phyloP scores from a whole-genome alignment of 768 basidiomycete genomes.

The Psilocybe sp. region DNA sequence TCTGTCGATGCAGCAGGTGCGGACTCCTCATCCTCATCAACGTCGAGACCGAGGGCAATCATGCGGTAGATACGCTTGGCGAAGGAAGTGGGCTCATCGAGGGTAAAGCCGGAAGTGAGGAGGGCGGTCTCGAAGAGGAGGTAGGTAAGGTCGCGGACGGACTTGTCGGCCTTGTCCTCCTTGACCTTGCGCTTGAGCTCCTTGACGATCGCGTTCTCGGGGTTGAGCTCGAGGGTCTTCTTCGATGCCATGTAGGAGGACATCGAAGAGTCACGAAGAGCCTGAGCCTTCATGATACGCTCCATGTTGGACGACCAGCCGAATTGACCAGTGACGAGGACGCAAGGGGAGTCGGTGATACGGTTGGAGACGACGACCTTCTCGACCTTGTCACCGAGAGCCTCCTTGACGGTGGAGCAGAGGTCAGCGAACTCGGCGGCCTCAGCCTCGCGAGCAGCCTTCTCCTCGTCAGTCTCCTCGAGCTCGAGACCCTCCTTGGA shows the following conservation, averaged over 20 bases:
- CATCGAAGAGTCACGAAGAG: constrained; percentile 94
- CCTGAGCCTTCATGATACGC: constrained; percentile 99
- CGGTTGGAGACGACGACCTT: constrained; percentile 98
- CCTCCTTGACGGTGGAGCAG: constrained; percentile 95
- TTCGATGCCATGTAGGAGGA: constrained; percentile 99
- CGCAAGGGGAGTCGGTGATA: constrained; percentile 94
- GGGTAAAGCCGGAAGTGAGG: constrained; percentile 91
- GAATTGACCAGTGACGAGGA: constrained; percentile 97
- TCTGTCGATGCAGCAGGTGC: constrained; percentile 41
- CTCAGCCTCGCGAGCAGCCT: constrained; percentile 85
- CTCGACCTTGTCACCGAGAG: constrained; percentile 98
- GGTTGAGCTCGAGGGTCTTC: constrained; percentile 98
- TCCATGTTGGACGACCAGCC: constrained; percentile 99
- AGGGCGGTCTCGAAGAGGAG: constrained; percentile 96
- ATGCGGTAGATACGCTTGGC: constrained; percentile 96
- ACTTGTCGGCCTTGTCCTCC: constrained; percentile 98
- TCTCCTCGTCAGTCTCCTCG: constrained; percentile 98
- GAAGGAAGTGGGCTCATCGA: constrained; percentile 93
- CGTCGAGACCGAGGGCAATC: constrained; percentile 91
- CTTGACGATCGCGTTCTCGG: constrained; percentile 88
- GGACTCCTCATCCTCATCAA: constrained; percentile 70
- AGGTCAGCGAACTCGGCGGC: constrained; percentile 80
- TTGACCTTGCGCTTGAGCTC: constrained; percentile 94
- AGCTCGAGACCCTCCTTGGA: constrained; percentile 99
- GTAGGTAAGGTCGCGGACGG: constrained; percentile 93